Base-by-base conservation (phyloP, 371 early-diverging fungal genomes). In the Mucor velutinosus region DNA sequence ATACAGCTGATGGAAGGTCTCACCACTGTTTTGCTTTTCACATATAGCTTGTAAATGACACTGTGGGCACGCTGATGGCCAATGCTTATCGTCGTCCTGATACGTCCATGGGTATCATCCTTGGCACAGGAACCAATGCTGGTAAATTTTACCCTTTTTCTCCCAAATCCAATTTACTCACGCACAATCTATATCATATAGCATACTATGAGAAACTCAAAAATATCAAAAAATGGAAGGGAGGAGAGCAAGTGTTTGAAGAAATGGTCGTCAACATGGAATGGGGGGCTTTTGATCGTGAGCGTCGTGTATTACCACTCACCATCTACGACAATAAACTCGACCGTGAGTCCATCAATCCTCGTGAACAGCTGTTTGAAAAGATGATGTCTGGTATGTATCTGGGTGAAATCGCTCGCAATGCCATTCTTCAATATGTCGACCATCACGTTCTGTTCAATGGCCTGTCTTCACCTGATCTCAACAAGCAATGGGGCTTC, bases 101-200 rank as follows among this genome's bases (percentile, higher is more conserved):
- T 51, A 94, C 96, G 29, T 74, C 83, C 69, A 85, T 96, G 72
- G 97, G 95, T 68, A 92, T 96, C 29, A 96, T 96, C 69, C 86
- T 97, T 21, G 99, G 99, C 60, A 99, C 99, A 15, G 99, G 99
- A 30, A 92, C 94, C 65, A 99, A 99, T 76, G 97, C 95, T 55
- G 69, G 65, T 65, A 60, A 59, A 14, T 5, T 39, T 19, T 29
- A 29, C 55, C 55, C 23, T 25, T 39, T 27, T 39, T 37, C 25
- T 33, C 35, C 37, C 41, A 21, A 37, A 8, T 59, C 1, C 27
- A 19, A 7, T 23, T 59, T 59, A 25, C 47, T 47, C 58, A 64
- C 33, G 8, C 27, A 56, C 45, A 27, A 30, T 17, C 7, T 41
- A 19, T 33, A 39, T 37, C 75, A n/a, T 29, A 23, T 33, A 79